phyloP scores from a whole-genome alignment of 768 basidiomycete species.

The Mycena crocata region DNA sequence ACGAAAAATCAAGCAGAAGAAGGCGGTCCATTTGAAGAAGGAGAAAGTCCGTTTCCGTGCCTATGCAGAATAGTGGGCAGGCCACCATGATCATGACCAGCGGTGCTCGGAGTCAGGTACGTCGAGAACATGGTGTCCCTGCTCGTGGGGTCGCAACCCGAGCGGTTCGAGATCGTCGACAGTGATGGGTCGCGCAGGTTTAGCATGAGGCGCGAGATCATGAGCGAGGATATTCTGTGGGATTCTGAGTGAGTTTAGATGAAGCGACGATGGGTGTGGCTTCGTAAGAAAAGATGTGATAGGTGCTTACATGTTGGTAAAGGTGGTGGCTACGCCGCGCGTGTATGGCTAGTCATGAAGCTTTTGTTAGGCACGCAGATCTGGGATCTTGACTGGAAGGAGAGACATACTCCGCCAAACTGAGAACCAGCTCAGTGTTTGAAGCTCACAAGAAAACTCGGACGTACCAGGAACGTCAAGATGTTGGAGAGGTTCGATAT shows the following conservation, averaged over 20 bases:
- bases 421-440: not conserved
- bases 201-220: slow-evolving; percentile 30
- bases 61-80: too few species aligned
- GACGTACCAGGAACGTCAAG: slow-evolving; percentile 21
- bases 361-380: not conserved
- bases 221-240: slow-evolving; percentile 17
- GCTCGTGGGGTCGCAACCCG: not conserved
- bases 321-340: slow-evolving; percentile 20
- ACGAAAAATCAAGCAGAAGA: too few species aligned
- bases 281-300: too few species aligned
- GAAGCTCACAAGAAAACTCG: not conserved
- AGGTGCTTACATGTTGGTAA: slow-evolving; percentile 21
- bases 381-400: too few species aligned
- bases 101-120: too few species aligned
- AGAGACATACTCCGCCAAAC: slow-evolving; percentile 12
- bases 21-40: too few species aligned
- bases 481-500: slow-evolving; percentile 23
- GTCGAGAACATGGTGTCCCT: slow-evolving; percentile 8
- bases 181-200: slow-evolving; percentile 28
- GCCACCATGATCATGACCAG: too few species aligned
- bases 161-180: not conserved
- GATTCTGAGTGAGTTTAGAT: not conserved
- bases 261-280: not conserved
- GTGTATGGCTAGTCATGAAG: slow-evolving; percentile 4
- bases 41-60: too few species aligned